Base-by-base conservation (phyloP, 768 basidiomycete genomes). In the Exidia glandulosa region DNA sequence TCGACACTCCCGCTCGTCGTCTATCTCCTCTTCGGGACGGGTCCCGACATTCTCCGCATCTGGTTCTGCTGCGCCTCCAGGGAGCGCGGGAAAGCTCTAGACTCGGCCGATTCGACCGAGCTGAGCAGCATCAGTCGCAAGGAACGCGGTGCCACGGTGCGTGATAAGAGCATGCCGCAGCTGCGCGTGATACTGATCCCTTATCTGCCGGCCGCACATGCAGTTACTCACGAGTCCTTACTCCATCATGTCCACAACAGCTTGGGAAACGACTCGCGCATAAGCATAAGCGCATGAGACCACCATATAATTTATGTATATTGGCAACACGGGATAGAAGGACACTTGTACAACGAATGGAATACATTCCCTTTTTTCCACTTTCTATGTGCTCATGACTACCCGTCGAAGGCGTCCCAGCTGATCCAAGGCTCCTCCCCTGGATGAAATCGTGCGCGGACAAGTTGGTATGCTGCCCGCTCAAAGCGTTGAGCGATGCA, bases 401-500 rank as follows among this genome's bases (percentile, higher is more conserved):
- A n/a, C n/a, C 47, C 33, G 19, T 31, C 56, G 30, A 61, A 37
- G 33, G 71, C 56, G 45, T 56, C 68, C 84, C 82, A 80, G 50
- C 71, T 66, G 32, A 64, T 66, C 83, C 83, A 85, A 5, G 83
- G 82, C 65, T 85, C 84, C 29, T 74, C 66, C 1, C 81, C 82
- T 13, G 62, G 63, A 0, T 85, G 79, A 45, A 81, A 75, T 54
- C 80, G 70, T 19, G 81, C 85, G 0, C 72, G 63, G 5, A 68
- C 62, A 2, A 69, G 27, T 0, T 60, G 50, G 63, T 81, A 84
- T 1, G 79, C 58, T 60, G 54, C 62, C 59, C 67, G 66, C 66
- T 82, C 79, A 7, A 81, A 5, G 0, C 57, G 50, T n/a, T 74
- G 75, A 3, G 75, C 52, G 2, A 66, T 9, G 19, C 72, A 66